Evolutionary conservation across 2,329 filamentous ascomycete species (phyloP).

Genomic region (Rachicladosporium sp.): DNA sequence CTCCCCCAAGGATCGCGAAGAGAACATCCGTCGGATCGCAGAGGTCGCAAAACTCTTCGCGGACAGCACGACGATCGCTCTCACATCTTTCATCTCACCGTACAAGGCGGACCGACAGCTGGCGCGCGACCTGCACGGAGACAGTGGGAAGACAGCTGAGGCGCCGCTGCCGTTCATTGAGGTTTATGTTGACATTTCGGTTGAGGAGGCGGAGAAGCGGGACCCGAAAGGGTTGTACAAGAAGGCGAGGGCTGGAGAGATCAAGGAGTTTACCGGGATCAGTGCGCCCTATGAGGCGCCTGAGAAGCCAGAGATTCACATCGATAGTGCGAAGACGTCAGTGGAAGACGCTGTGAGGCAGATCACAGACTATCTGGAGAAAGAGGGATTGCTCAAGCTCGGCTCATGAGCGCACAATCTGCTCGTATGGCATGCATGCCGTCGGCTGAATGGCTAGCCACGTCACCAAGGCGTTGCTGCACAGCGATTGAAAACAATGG

Average conservation of each 20-base stretch:
- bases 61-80: conserved; percentile 72
- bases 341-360: conserved; percentile 81
- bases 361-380: conserved; percentile 69
- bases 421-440: too few relatives aligned
- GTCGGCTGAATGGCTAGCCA: too few relatives aligned
- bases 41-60: conserved; percentile 97
- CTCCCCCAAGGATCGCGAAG: conserved; percentile 81
- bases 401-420: too few relatives aligned
- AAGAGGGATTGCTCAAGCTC: conserved; percentile 48
- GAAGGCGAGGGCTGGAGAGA: conserved; percentile 85
- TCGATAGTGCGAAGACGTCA: conserved; percentile 67
- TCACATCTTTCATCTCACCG: conserved; percentile 94
- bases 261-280: conserved; percentile 95
- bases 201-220: conserved; percentile 84
- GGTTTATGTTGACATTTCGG: conserved; percentile 81
- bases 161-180: conserved; percentile 75
- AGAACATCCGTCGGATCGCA: conserved; percentile 94
- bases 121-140: conserved; percentile 67
- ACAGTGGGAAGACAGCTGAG: conserved; percentile 39
- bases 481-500: too few relatives aligned
- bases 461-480: too few relatives aligned
- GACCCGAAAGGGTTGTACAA: conserved; percentile 98
- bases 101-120: conserved; percentile 77
- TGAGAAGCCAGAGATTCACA: conserved; percentile 70
- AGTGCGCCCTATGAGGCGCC: conserved; percentile 91